Evolutionary conservation across 495 filamentous ascomycete genomes (phyloP).

Genomic region (Cryomyces minteri): DNA sequence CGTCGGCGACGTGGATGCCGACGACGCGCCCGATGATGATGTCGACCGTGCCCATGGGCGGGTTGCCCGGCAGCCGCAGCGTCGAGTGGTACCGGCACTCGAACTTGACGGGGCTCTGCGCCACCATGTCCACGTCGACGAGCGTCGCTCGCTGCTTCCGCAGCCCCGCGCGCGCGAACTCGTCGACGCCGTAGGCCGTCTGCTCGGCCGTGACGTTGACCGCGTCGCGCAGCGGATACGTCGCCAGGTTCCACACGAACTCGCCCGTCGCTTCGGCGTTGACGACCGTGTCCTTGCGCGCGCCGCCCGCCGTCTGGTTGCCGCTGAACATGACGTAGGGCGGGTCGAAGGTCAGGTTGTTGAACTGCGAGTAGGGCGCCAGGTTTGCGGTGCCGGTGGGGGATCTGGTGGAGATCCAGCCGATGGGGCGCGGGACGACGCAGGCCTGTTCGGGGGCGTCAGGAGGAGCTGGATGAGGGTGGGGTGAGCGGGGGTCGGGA

Average conservation of each 20-base stretch:
- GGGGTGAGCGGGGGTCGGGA: not conserved
- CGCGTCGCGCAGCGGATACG: slow-evolving; percentile 29
- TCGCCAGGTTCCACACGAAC: slow-evolving; percentile 41
- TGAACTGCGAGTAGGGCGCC: slow-evolving; percentile 39
- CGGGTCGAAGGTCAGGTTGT: slow-evolving; percentile 41
- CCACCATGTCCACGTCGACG: slow-evolving; percentile 28
- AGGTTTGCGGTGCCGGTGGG: slow-evolving; percentile 24
- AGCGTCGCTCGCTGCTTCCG: slow-evolving; percentile 26
- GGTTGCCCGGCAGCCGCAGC: slow-evolving; percentile 30
- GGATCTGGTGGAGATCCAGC: slow-evolving; percentile 22
- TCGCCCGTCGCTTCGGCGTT: slow-evolving; percentile 33
- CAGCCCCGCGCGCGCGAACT: slow-evolving; percentile 29
- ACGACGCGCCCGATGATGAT: slow-evolving; percentile 37
- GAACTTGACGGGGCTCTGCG: slow-evolving; percentile 32
- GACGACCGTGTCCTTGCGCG: slow-evolving; percentile 32
- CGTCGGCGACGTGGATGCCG: slow-evolving; percentile 33
- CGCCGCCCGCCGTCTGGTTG: slow-evolving; percentile 25
- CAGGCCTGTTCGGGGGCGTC: slow-evolving; percentile 12
- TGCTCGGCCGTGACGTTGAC: slow-evolving; percentile 32
- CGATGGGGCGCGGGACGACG: slow-evolving; percentile 22
- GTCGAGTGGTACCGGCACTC: slow-evolving; percentile 36
- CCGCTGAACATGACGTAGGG: slow-evolving; percentile 37
- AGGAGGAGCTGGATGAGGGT: not conserved
- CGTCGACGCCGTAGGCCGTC: slow-evolving; percentile 26
- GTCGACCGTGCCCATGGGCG: slow-evolving; percentile 34